Percentiles rank a stretch among this genome's conserved stretches.
phyloP scores from a whole-genome alignment of 129 eudicot species.

The Dittrichia graveolens region DNA sequence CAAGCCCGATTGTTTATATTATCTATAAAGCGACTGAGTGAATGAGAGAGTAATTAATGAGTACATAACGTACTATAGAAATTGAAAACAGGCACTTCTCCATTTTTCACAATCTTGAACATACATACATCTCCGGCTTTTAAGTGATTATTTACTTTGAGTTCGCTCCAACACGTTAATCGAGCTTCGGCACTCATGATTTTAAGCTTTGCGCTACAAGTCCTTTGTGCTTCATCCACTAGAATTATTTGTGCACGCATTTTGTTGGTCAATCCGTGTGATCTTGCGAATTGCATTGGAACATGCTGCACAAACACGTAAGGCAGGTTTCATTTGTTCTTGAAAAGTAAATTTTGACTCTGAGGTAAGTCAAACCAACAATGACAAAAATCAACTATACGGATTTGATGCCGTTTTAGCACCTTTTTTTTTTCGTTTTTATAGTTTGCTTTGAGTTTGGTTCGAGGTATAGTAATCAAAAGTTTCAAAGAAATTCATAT shows the following conservation, averaged over 20 bases:
- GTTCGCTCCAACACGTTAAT: slow-evolving; percentile 4
- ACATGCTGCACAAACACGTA: slow-evolving; percentile 13
- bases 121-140: slow-evolving; percentile 25
- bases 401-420: too few species aligned
- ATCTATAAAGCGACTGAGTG: too few species aligned
- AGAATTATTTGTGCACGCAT: background rate
- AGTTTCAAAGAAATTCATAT: too few species aligned
- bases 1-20: too few species aligned
- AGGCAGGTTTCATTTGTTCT: background rate
- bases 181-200: background rate
- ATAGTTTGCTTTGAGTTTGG: too few species aligned
- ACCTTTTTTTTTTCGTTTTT: too few species aligned
- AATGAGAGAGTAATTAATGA: background rate
- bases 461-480: too few species aligned
- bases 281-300: slow-evolving; percentile 31
- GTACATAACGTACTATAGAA: slow-evolving; percentile 17
- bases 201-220: slow-evolving; percentile 19
- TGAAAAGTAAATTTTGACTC: too few species aligned
- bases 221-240: slow-evolving; percentile 26
- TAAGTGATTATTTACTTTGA: slow-evolving; percentile 10
- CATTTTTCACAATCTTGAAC: slow-evolving; percentile 17
- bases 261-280: slow-evolving; percentile 24
- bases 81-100: slow-evolving; percentile 27
- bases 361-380: too few species aligned
- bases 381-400: too few species aligned